Conservation (phyloP, 2,329 filamentous ascomycete genomes). For the Tolypocladium tundrense region DNA sequence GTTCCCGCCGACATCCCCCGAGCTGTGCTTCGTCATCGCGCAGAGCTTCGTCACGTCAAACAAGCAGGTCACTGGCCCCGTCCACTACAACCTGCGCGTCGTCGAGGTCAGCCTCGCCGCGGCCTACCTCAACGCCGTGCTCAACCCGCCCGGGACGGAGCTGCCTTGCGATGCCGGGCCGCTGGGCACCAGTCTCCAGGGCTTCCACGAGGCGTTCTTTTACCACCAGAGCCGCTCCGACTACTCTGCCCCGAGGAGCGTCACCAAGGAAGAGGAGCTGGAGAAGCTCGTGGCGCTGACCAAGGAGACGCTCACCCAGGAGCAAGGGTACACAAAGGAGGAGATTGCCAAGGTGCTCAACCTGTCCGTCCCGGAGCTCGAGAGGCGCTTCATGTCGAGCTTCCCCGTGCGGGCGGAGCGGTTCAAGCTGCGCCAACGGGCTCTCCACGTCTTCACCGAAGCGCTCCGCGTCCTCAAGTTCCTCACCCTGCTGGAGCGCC, state of each 20-base stretch:
- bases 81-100: constrained; percentile 93
- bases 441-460: constrained; percentile 84
- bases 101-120: constrained; percentile 92
- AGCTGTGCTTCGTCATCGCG: constrained; percentile 84
- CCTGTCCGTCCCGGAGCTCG: constrained; percentile 59
- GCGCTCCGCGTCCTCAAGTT: constrained; percentile 79
- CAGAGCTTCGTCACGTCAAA: constrained; percentile 91
- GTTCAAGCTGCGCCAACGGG: constrained; percentile 81
- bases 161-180: constrained; percentile 74
- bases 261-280: constrained; percentile 55
- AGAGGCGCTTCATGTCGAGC: constrained; percentile 70
- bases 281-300: constrained; percentile 60
- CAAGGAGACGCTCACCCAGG: constrained; percentile 60
- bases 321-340: constrained; percentile 79
- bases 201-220: constrained; percentile 80
- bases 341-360: constrained; percentile 68
- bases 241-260: constrained; percentile 30
- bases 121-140: constrained; percentile 48
- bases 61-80: constrained; percentile 86
- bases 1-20: constrained; percentile 71
- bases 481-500: constrained; percentile 60
- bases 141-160: constrained; percentile 44
- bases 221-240: constrained; percentile 29
- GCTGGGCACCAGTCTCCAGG: constrained; percentile 70
- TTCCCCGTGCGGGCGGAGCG: constrained; percentile 82